Percentiles rank a stretch among this genome's conserved stretches.
Evolutionary conservation across 2,329 filamentous ascomycete genomes (phyloP).

Genomic region (Fusarium scirpi): DNA sequence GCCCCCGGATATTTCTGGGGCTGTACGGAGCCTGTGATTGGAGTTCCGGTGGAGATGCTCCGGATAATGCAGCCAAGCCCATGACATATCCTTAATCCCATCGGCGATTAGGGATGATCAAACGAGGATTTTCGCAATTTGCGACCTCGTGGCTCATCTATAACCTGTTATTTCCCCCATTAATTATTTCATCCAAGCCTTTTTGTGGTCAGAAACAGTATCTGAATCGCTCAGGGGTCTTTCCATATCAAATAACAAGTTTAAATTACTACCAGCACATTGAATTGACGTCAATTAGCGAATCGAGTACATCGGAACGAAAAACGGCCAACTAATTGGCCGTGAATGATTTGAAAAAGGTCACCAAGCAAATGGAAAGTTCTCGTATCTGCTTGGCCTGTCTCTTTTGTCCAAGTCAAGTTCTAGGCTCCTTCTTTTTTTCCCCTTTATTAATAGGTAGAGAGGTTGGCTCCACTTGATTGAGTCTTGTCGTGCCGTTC

Average conservation of each 20-base stretch:
- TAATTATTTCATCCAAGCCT: slow-evolving; percentile 8
- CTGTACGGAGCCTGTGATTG: slow-evolving; percentile 33
- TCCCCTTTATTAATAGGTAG: slow-evolving; percentile 9
- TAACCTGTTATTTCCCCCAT: slow-evolving; percentile 27
- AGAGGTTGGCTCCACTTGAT: neutral
- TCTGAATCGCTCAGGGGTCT: slow-evolving; percentile 6
- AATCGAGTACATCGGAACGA: slow-evolving; percentile 32
- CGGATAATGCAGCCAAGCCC: slow-evolving; percentile 28
- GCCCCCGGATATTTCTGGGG: slow-evolving; percentile 32
- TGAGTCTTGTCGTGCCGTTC: slow-evolving; percentile 3
- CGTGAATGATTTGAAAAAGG: neutral
- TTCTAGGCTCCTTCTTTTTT: neutral
- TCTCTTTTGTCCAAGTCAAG: neutral
- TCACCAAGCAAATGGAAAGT: slow-evolving; percentile 14
- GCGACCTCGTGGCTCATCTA: slow-evolving; percentile 9
- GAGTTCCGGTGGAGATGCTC: slow-evolving; percentile 38
- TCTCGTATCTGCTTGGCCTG: slow-evolving; percentile 19
- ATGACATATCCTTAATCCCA: slow-evolving; percentile 26
- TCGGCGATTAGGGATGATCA: slow-evolving; percentile 25
- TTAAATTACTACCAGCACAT: slow-evolving; percentile 2
- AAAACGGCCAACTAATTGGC: neutral
- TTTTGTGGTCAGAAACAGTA: neutral
- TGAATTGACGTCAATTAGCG: slow-evolving; percentile 41
- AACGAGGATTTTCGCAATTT: neutral
- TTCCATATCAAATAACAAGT: neutral